phyloP scores from a whole-genome alignment of 768 basidiomycete species.

The Sporobolomyces roseus region DNA sequence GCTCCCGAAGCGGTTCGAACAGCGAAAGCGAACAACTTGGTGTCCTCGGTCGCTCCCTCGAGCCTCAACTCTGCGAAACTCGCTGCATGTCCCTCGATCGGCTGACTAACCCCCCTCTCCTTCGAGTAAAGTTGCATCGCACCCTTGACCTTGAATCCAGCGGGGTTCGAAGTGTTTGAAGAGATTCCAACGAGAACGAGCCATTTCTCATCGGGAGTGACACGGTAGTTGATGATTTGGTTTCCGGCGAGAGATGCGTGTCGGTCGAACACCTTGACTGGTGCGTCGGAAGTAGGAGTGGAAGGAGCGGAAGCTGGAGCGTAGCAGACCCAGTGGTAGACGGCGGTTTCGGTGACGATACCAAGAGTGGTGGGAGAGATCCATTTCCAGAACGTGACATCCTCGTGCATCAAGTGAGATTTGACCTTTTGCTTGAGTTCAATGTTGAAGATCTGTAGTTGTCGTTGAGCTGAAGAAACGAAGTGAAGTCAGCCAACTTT shows the following conservation, averaged over 20 bases:
- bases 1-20: constrained; percentile 95
- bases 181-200: constrained; percentile 93
- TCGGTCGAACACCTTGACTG: constrained; percentile 91
- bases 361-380: constrained; percentile 84
- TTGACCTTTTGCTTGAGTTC: constrained; percentile 97
- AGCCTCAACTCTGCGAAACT: constrained; percentile 87
- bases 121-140: constrained; percentile 94
- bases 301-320: constrained; percentile 26
- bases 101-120: constrained; percentile 89
- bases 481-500: not conserved
- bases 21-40: constrained; percentile 91
- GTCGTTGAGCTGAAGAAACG: constrained; percentile 66
- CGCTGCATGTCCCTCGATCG: constrained; percentile 97
- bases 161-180: constrained; percentile 83
- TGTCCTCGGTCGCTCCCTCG: constrained; percentile 77
- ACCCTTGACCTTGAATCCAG: constrained; percentile 97
- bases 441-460: constrained; percentile 96
- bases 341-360: constrained; percentile 88
- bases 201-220: constrained; percentile 92
- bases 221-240: constrained; percentile 98
- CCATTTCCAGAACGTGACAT: constrained; percentile 95
- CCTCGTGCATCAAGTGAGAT: constrained; percentile 86
- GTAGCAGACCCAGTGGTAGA: constrained; percentile 61
- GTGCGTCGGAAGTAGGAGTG: constrained; percentile 58
- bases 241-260: constrained; percentile 88